These are phyloP conservation scores for Zasmidium citrigriseum DNA, from an alignment of 2,329 filamentous ascomycete genomes.

Conservation along the genomic window DNA sequence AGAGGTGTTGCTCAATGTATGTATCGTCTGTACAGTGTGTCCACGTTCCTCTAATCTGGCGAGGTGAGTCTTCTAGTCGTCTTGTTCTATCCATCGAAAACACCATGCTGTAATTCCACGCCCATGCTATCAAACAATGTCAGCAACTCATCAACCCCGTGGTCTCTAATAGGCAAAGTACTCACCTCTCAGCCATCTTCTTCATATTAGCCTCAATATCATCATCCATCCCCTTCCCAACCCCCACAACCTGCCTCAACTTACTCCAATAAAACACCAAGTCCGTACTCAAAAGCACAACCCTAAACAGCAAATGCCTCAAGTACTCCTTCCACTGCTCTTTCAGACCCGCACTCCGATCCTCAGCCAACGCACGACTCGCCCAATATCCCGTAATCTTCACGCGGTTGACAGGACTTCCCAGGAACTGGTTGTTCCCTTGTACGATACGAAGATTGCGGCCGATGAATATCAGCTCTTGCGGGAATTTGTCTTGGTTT, in stretches of 20 bases:
- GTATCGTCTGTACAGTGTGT: too few relatives aligned
- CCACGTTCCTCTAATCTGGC: too few relatives aligned
- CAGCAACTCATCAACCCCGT: constrained; percentile 13
- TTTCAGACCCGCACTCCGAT: constrained; percentile 61
- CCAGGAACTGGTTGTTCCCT: constrained; percentile 88
- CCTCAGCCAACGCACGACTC: constrained; percentile 76
- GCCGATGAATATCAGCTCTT: constrained; percentile 88
- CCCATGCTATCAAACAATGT: constrained; percentile 65
- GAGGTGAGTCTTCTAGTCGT: too few relatives aligned
- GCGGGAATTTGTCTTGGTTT: constrained; percentile 86
- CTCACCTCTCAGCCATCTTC: constrained; percentile 68
- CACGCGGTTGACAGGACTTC: constrained; percentile 83
- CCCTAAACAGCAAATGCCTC: constrained; percentile 77
- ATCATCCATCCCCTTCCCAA: constrained; percentile 88
- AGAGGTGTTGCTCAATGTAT: too few relatives aligned
- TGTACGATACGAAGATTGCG: constrained; percentile 92
- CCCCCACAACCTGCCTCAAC: constrained; percentile 72
- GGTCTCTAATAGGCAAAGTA: constrained; percentile 7
- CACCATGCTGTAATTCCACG: constrained; percentile 81
- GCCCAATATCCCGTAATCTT: constrained; percentile 95
- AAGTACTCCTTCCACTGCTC: constrained; percentile 70
- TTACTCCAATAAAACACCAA: constrained; percentile 81
- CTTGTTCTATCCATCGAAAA: constrained; percentile 73
- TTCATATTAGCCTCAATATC: constrained; percentile 87
- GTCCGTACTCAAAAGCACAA: constrained; percentile 75